Evolutionary conservation across 2,329 filamentous ascomycete genomes (phyloP), one percentile per base, ranked within the genome.

Genomic region (Alternaria atra): DNA sequence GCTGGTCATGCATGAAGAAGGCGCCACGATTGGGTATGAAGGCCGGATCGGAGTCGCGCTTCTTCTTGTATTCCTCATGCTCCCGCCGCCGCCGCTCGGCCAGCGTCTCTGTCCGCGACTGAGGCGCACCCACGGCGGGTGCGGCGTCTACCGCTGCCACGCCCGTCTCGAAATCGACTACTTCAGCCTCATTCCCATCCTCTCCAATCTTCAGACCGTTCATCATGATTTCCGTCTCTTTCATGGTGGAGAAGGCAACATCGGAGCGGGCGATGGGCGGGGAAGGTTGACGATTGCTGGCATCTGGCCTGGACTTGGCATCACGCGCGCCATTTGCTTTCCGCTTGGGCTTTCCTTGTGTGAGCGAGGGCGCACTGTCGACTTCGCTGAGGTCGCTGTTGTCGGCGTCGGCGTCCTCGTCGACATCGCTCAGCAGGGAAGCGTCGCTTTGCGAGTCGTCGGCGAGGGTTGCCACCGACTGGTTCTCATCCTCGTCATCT

Each of bases 1-100:
- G 88, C 73, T 95, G 92, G 77, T 98, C 95, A 79, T 98, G 94
- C 88, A 98, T 93, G 82, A 97, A 98, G 84, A 98, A 98, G 64
- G 92, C 90, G 60, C 95, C 95, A 67, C 94, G 86, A 74, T 96
- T 97, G 55, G 95, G 94, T 56, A 97, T 94, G 80, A 97, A 97
- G 10, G 94, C 89, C 35, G 94, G 94, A 77, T 97, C 93, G 70
- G 92, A 89, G 75, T 97, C 93, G 70, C 92, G 87, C 78, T 92
- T 92, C 81, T 91, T 92, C 80, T 90, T 89, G 81, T 97, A 96
- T 74, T 97, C 92, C 66, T 97, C 93, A 73, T 97, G 92, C 74
- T 97, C 94, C 69, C 91, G 89, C 66, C 91, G 89, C 78, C 91
- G 89, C 67, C 88, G 86, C 65, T 95, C 91, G 54, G 86, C 86